Percentiles rank a stretch among this genome's conserved stretches.
These are phyloP conservation scores for Coffea humblotiana DNA, from an alignment of 305 asterid species.

Conservation along the genomic window DNA sequence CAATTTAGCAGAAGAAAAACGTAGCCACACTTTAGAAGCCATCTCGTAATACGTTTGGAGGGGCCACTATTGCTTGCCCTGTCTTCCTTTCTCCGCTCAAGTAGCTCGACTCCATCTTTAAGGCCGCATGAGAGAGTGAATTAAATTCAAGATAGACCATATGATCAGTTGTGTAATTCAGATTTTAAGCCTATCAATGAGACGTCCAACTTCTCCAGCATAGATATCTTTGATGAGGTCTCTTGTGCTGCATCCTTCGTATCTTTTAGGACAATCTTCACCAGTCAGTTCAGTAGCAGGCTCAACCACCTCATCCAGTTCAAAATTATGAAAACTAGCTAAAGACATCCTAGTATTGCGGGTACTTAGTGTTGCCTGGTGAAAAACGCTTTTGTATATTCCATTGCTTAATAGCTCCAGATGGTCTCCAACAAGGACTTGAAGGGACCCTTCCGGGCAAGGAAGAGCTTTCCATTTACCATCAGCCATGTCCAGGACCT, in stretches of 20 bases:
- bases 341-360: constrained; percentile 2
- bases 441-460: constrained; percentile 28
- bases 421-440: constrained; percentile 47
- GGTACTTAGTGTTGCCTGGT: constrained; percentile 10
- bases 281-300: constrained; percentile 1
- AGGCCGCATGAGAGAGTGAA: no score
- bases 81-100: no score
- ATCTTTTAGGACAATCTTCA: background rate
- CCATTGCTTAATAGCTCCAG: constrained; percentile 51
- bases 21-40: no score
- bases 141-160: no score
- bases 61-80: no score
- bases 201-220: background rate
- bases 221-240: background rate
- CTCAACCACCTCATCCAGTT: constrained; percentile 7
- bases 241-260: constrained; percentile 6
- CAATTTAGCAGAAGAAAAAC: no score
- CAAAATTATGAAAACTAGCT: background rate
- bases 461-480: constrained; percentile 34
- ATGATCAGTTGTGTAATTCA: no score
- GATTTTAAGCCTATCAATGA: no score
- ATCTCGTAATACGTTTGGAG: no score
- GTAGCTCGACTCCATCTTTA: no score
- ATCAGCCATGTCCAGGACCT: constrained; percentile 16
- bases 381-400: constrained; percentile 36